Percentiles rank a stretch among this genome's conserved stretches.
phyloP scores from a whole-genome alignment of 495 filamentous ascomycete genomes.

The Aspergillus egyptiacus region DNA sequence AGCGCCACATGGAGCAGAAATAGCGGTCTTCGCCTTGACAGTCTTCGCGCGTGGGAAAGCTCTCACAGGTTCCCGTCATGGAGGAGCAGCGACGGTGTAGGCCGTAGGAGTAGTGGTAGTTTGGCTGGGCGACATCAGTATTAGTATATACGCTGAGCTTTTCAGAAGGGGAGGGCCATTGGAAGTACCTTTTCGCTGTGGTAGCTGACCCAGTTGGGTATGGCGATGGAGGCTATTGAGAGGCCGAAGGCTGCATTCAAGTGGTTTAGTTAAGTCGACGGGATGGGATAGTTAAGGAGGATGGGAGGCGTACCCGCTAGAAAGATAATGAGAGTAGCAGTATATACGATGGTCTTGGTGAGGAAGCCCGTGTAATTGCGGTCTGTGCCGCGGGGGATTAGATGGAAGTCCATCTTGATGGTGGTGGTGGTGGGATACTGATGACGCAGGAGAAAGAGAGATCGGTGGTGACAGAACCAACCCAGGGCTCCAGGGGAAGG shows the following conservation, averaged over 20 bases:
- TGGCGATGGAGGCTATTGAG: slow-evolving; percentile 66
- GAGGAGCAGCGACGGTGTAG: slow-evolving; percentile 76
- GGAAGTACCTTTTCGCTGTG: slow-evolving; percentile 50
- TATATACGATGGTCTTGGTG: slow-evolving; percentile 53
- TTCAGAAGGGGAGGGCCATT: too few relatives aligned
- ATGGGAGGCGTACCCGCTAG: slow-evolving; percentile 49
- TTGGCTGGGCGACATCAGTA: slow-evolving; percentile 22
- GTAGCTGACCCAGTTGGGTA: slow-evolving; percentile 78
- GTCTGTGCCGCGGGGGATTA: slow-evolving; percentile 38
- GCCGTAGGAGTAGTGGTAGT: slow-evolving; percentile 63
- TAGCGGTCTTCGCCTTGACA: slow-evolving; percentile 63
- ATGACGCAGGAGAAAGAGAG: not conserved
- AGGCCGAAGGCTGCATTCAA: slow-evolving; percentile 61
- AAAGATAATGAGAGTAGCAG: slow-evolving; percentile 50
- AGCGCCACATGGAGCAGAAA: slow-evolving; percentile 91
- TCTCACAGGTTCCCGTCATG: slow-evolving; percentile 48
- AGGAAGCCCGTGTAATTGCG: slow-evolving; percentile 44
- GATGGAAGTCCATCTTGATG: slow-evolving; percentile 37
- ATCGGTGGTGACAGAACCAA: slow-evolving; percentile 2
- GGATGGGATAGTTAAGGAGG: not conserved
- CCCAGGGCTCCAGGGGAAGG: not conserved
- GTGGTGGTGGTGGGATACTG: not conserved
- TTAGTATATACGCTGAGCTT: too few relatives aligned
- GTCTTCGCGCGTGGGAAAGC: slow-evolving; percentile 58
- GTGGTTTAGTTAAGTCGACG: not conserved